Percentiles rank a stretch among this genome's conserved stretches.
phyloP scores from a whole-genome alignment of 1,139 yeast species.

The Yamadazyma songkhlaensis region DNA sequence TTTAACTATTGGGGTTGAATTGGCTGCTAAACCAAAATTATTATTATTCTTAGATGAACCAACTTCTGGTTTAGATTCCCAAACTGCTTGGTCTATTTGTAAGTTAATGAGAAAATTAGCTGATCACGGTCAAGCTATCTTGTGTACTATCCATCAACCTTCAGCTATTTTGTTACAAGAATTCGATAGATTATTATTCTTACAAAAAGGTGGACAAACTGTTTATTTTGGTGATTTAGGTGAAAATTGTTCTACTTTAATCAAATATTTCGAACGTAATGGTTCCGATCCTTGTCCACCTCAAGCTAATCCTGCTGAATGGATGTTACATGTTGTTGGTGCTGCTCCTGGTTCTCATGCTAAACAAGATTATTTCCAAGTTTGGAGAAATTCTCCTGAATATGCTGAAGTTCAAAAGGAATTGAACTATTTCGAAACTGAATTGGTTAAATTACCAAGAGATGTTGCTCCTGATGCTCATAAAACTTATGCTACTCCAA shows the following conservation, averaged over 20 bases:
- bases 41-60: slow-evolving; percentile 85
- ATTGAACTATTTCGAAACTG: slow-evolving; percentile 43
- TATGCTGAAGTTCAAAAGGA: slow-evolving; percentile 41
- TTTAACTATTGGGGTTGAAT: slow-evolving; percentile 78
- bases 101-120: slow-evolving; percentile 74
- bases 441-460: slow-evolving; percentile 35
- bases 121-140: slow-evolving; percentile 74
- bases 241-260: slow-evolving; percentile 56
- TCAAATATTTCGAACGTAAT: slow-evolving; percentile 62
- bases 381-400: slow-evolving; percentile 63
- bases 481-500: slow-evolving; percentile 43
- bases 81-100: slow-evolving; percentile 86
- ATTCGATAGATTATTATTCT: slow-evolving; percentile 69
- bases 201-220: slow-evolving; percentile 73
- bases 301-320: slow-evolving; percentile 76
- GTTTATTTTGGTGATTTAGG: slow-evolving; percentile 84
- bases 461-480: slow-evolving; percentile 31
- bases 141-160: slow-evolving; percentile 82
- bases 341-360: slow-evolving; percentile 79
- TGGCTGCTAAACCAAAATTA: slow-evolving; percentile 82
- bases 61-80: slow-evolving; percentile 90
- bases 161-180: slow-evolving; percentile 72
- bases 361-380: slow-evolving; percentile 59
- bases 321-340: slow-evolving; percentile 79
- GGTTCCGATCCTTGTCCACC: slow-evolving; percentile 69